Percentiles rank a stretch among this genome's conserved stretches.
phyloP scores from a whole-genome alignment of 139 green algal species.

The Volvox reticuliferus region DNA sequence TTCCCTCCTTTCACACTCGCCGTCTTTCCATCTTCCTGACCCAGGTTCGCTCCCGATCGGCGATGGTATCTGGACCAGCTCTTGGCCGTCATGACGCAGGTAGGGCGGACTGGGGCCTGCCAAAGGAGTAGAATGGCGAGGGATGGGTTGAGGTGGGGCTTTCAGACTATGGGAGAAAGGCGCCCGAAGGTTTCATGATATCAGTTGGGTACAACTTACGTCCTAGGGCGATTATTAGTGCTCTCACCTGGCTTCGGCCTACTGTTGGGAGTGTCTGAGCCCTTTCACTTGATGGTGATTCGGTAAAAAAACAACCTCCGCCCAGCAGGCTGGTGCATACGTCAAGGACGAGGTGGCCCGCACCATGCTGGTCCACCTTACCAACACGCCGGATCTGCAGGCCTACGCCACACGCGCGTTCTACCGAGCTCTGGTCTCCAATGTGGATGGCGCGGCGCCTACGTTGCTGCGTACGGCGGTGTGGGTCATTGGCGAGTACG shows the following conservation, averaged over 20 bases:
- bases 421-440: constrained; percentile 39
- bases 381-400: constrained; percentile 90
- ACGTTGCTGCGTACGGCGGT: constrained; percentile 71
- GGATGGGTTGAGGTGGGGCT: too few relatives aligned
- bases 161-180: too few relatives aligned
- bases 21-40: background rate
- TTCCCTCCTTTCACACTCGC: background rate
- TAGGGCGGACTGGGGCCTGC: constrained; percentile 19
- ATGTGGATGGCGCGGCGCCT: constrained; percentile 47
- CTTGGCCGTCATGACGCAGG: constrained; percentile 81
- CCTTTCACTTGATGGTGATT: too few relatives aligned
- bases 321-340: constrained; percentile 75
- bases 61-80: constrained; percentile 95
- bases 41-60: constrained; percentile 84
- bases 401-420: constrained; percentile 76
- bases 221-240: too few relatives aligned
- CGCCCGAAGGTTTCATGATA: too few relatives aligned
- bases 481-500: constrained; percentile 95
- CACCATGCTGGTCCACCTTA: constrained; percentile 89
- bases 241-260: too few relatives aligned
- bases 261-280: too few relatives aligned
- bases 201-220: too few relatives aligned
- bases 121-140: too few relatives aligned
- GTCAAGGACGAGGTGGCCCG: constrained; percentile 89
- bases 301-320: background rate